These are phyloP conservation scores for Aspergillus homomorphus DNA, from an alignment of 495 filamentous ascomycete species.

Conservation along the genomic window DNA sequence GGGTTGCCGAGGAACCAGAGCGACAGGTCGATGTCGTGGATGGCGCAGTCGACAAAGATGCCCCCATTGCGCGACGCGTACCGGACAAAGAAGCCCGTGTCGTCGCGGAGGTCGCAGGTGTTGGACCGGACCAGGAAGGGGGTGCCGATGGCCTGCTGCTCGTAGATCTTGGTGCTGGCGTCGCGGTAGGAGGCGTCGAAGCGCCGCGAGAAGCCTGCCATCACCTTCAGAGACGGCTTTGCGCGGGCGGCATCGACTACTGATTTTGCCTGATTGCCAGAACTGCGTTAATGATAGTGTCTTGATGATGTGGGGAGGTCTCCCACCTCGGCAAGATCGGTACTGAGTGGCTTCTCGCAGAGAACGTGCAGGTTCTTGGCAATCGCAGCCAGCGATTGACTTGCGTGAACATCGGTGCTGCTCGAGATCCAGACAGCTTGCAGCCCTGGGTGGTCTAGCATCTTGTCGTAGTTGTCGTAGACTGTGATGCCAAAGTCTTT, in stretches of 20 bases:
- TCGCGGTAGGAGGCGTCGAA: constrained; percentile 47
- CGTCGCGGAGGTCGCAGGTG: constrained; percentile 41
- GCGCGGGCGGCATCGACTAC: constrained; percentile 12
- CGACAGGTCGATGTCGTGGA: constrained; percentile 49
- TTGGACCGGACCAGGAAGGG: constrained; percentile 45
- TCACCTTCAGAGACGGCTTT: constrained; percentile 39
- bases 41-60: constrained; percentile 47
- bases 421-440: constrained; percentile 47
- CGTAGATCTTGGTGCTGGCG: constrained; percentile 15
- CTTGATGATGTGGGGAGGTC: background rate
- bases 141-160: constrained; percentile 29
- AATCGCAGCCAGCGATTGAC: constrained; percentile 9
- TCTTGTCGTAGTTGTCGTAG: constrained; percentile 46
- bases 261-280: background rate
- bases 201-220: constrained; percentile 50
- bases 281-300: background rate
- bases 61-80: constrained; percentile 43
- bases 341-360: constrained; percentile 51
- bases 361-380: constrained; percentile 43
- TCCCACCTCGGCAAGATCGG: constrained; percentile 43
- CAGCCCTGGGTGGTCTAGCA: constrained; percentile 47
- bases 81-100: constrained; percentile 44
- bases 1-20: constrained; percentile 41
- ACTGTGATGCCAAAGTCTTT: constrained; percentile 29
- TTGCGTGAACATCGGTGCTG: constrained; percentile 38